Percentiles rank a stretch among this genome's conserved stretches.
phyloP scores from a whole-genome alignment of 345 rosid genomes.

The Iberis pinnata region DNA sequence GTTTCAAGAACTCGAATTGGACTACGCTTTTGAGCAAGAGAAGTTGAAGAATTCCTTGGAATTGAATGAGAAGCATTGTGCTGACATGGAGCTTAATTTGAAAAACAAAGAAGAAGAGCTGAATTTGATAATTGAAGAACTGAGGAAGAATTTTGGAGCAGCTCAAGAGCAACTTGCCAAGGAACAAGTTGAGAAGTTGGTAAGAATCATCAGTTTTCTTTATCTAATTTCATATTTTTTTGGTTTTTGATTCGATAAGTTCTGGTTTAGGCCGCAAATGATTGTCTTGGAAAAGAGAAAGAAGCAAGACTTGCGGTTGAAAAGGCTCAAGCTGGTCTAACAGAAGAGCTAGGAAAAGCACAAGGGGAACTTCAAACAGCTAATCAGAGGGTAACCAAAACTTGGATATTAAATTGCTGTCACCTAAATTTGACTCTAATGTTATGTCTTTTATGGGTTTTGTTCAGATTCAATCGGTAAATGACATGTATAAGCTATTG shows the following conservation, averaged over 20 bases:
- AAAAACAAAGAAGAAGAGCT: conserved; percentile 84
- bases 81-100: conserved; percentile 65
- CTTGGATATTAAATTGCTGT: background rate
- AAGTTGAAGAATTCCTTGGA: conserved; percentile 62
- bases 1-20: conserved; percentile 92
- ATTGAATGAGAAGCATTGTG: conserved; percentile 57
- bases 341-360: conserved; percentile 71
- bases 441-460: background rate
- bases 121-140: conserved; percentile 76
- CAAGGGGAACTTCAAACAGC: conserved; percentile 87
- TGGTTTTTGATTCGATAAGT: conserved; percentile 8
- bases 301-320: conserved; percentile 60
- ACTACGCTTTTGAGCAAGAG: conserved; percentile 76
- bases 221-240: background rate
- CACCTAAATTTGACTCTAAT: conserved; percentile 10
- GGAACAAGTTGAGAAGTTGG: conserved; percentile 87
- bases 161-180: conserved; percentile 64
- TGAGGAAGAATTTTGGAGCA: conserved; percentile 69
- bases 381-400: conserved; percentile 71
- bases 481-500: conserved; percentile 91
- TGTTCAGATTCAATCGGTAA: conserved; percentile 74
- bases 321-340: conserved; percentile 60
- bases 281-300: conserved; percentile 75
- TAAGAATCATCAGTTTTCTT: conserved; percentile 27
- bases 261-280: conserved; percentile 54